Evolutionary conservation across 2,329 filamentous ascomycete genomes (phyloP), one percentile per base, ranked within the genome.

Genomic region (Xylariaceae sp.): DNA sequence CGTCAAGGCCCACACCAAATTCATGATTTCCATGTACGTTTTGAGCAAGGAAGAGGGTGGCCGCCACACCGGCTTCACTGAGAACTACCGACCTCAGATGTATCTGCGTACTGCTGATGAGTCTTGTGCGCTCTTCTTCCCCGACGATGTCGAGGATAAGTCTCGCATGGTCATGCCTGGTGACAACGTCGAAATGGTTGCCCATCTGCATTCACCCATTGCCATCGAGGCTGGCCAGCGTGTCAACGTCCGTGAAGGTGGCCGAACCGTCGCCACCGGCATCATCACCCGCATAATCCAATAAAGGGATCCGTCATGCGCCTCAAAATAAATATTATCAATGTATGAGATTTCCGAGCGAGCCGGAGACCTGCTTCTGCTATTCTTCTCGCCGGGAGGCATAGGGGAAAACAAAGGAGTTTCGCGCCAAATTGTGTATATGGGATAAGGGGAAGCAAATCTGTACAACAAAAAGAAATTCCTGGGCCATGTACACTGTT

Each of bases 241-340:
- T 68, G 94, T 99, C 85, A 99, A 97, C 82, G 86, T 99, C 72
- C 91, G 94, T 77, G 94, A 99, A 81, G 94, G 94, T 80, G 92
- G 93, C 68, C 86, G 91, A 67, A 94, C 90, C 56, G 89, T 94
- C 53, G 90, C 89, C 65, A 94, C 90, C 66, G 90, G 90, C 74
- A 79, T 94, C 65, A 81, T 92, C 67, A 94, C 90, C 62, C 86
- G 87, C 67, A 86, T 94, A 70, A 59, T 85, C 48, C 75, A 82
- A 69, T 84, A 82, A 78, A 63, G n/a, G 16, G 32, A 27, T 35
- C 39, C 4, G 40, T 47, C 20, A 21, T 47, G 33, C 24, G 39
- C n/a, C 36, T 42, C n/a, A 33, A 37, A 55, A 56, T 48, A 57
- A 44, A 41, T 54, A 50, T 26, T 52, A 53, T n/a, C 33, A 48